Percentiles rank a stretch among this genome's conserved stretches.
Evolutionary conservation across 139 green algal species (phyloP).

Genomic region (Chlorella sp.): DNA sequence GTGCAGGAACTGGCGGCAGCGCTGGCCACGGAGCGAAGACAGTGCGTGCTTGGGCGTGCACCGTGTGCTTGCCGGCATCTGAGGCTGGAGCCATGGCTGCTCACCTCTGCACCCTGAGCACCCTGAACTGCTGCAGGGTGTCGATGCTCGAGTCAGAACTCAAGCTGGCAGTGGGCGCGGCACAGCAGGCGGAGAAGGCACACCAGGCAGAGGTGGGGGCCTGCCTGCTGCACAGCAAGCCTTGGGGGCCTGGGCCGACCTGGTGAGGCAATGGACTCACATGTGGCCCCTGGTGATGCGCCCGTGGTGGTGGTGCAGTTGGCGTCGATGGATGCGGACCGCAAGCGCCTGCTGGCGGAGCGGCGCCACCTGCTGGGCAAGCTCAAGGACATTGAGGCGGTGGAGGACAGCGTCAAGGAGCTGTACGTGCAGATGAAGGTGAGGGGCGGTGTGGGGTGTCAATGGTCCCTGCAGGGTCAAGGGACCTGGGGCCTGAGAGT

Average conservation of each 20-base stretch:
- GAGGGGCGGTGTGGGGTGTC: too few relatives aligned
- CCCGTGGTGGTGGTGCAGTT: not conserved
- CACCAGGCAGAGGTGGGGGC: slow-evolving; percentile 12
- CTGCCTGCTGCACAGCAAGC: not conserved
- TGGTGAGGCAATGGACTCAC: not conserved
- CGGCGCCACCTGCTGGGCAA: slow-evolving; percentile 28
- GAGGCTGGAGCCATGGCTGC: too few relatives aligned
- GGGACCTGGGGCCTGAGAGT: not conserved
- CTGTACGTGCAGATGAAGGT: slow-evolving; percentile 51
- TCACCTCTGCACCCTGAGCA: too few relatives aligned
- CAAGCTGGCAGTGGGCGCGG: slow-evolving; percentile 3
- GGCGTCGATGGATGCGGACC: slow-evolving; percentile 23
- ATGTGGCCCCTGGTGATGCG: not conserved
- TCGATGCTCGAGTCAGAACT: slow-evolving; percentile 14
- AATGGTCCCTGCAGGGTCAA: too few relatives aligned
- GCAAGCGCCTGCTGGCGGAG: slow-evolving; percentile 31
- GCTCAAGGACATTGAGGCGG: slow-evolving; percentile 32
- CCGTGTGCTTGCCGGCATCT: too few relatives aligned
- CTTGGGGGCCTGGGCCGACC: not conserved
- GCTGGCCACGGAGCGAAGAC: too few relatives aligned
- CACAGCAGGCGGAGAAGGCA: slow-evolving; percentile 8
- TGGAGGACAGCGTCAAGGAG: slow-evolving; percentile 43
- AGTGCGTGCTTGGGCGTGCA: too few relatives aligned
- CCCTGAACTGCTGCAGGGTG: not conserved
- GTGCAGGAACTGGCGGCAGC: too few relatives aligned